phyloP scores from a whole-genome alignment of 1,284 basidiomycete genomes.

The Agroathelia rolfsii region DNA sequence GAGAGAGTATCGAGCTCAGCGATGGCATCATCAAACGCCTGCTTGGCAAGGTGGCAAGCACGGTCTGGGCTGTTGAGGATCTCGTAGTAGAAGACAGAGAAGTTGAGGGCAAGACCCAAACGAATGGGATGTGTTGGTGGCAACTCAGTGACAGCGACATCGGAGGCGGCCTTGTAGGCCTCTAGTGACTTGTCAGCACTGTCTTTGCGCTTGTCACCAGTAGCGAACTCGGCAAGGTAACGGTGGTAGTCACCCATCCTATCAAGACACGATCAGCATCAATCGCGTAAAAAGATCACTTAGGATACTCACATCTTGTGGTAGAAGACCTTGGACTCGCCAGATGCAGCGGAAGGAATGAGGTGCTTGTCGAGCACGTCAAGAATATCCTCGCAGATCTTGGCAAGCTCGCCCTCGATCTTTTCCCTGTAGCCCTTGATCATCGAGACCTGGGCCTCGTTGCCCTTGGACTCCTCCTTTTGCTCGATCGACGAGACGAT shows the following conservation, averaged over 20 bases:
- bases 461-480: slow-evolving; percentile 99
- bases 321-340: slow-evolving; percentile 99
- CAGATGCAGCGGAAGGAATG: slow-evolving; percentile 94
- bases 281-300: slow-evolving; percentile 2
- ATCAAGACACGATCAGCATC: slow-evolving; percentile 6
- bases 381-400: slow-evolving; percentile 99
- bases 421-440: slow-evolving; percentile 99
- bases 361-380: slow-evolving; percentile 98
- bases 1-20: slow-evolving; percentile 99
- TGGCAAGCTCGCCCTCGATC: slow-evolving; percentile 95
- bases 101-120: slow-evolving; percentile 98
- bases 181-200: slow-evolving; percentile 98
- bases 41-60: slow-evolving; percentile 99
- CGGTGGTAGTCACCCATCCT: slow-evolving; percentile 99
- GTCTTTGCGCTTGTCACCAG: slow-evolving; percentile 97
- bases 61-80: slow-evolving; percentile 99
- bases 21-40: slow-evolving; percentile 99
- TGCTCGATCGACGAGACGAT: slow-evolving; percentile 99
- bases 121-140: slow-evolving; percentile 99
- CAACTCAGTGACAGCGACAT: slow-evolving; percentile 95
- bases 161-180: slow-evolving; percentile 99
- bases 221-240: slow-evolving; percentile 99
- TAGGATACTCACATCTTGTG: slow-evolving; percentile 87
- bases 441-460: slow-evolving; percentile 95
- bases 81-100: slow-evolving; percentile 99